Evolutionary conservation across 768 basidiomycete species (phyloP), one percentile per base, ranked within the genome.

Genomic region (Boletus rubescentipes): DNA sequence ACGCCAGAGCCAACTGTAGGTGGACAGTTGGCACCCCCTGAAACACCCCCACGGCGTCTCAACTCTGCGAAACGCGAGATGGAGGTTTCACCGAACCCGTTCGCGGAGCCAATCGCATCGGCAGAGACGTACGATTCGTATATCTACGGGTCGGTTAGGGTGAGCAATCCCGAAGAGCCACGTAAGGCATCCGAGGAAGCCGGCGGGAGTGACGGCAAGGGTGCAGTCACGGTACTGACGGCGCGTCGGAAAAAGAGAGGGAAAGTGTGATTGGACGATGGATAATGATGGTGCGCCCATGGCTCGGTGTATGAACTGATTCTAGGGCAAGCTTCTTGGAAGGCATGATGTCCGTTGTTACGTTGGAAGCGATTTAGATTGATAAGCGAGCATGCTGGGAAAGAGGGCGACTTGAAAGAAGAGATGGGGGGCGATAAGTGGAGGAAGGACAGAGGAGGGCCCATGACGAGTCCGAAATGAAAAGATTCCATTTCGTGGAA

Each of bases 41-140:
- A 69, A 56, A 84, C 85, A 31, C 84, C 82, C 36, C 77, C 81
- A 20, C 77, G 75, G 29, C 73, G 72, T 32, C 60, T 59, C 2
- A 3, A 2, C 11, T 23, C 34, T 40, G 30, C 44, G 40, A 69
- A 61, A 55, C 64, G 64, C 7, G 41, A 55, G 9, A 53, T 73
- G 54, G 59, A 72, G 11, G 68, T 80, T 26, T 84, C 86, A 44
- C 85, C 86, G 38, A 87, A 85, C 62, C 80, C 83, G 18, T 86
- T 86, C 65, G 77, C 83, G 9, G 87, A 88, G 62, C 85, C 86
- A 8, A 79, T 79, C 46, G 75, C 81, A 34, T 83, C 82, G 32
- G 69, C 78, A 39, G 83, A 83, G 67, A 85, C 81, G 46, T 88
- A 89, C 68, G 52, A 67, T n/a, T 68, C 75, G 46, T 71, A 82